Conservation (phyloP, 306 rosid species). For the Ormosia semicastrata region DNA sequence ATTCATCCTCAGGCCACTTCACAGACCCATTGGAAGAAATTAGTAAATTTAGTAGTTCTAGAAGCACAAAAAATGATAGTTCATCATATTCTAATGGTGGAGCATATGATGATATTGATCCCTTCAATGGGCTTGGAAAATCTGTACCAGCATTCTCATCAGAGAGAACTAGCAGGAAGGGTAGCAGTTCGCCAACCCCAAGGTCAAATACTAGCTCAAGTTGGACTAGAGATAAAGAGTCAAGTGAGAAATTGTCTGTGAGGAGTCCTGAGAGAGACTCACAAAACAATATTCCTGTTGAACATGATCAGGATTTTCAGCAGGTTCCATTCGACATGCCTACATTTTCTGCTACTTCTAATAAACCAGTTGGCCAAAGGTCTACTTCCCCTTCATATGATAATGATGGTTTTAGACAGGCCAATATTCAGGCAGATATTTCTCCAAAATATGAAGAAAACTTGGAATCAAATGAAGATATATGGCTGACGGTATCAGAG, state of each 20-base stretch:
- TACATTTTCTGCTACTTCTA: constrained; percentile 51
- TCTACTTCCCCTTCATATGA: constrained; percentile 63
- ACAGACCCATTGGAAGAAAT: constrained; percentile 72
- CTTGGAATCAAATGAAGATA: constrained; percentile 55
- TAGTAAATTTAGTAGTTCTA: constrained; percentile 61
- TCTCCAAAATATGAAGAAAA: constrained; percentile 64
- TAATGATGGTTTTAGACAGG: constrained; percentile 40
- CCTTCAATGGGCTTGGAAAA: constrained; percentile 77
- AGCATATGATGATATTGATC: constrained; percentile 66
- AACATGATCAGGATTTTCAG: constrained; percentile 59
- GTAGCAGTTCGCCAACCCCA: constrained; percentile 45
- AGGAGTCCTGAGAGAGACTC: constrained; percentile 61
- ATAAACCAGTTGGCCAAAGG: constrained; percentile 52
- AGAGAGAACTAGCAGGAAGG: constrained; percentile 58
- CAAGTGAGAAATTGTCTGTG: constrained; percentile 46
- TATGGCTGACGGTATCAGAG: constrained; percentile 92
- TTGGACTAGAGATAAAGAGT: constrained; percentile 54
- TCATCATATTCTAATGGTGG: constrained; percentile 51
- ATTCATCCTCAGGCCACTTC: constrained; percentile 48
- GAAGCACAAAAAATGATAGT: constrained; percentile 48
- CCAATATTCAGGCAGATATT: constrained; percentile 42
- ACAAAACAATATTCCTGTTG: constrained; percentile 52
- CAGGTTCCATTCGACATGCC: constrained; percentile 63
- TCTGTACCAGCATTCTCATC: constrained; percentile 68
- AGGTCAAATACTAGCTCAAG: constrained; percentile 49